phyloP scores from a whole-genome alignment of 1,139 yeast species.

The Pichia sp. region DNA sequence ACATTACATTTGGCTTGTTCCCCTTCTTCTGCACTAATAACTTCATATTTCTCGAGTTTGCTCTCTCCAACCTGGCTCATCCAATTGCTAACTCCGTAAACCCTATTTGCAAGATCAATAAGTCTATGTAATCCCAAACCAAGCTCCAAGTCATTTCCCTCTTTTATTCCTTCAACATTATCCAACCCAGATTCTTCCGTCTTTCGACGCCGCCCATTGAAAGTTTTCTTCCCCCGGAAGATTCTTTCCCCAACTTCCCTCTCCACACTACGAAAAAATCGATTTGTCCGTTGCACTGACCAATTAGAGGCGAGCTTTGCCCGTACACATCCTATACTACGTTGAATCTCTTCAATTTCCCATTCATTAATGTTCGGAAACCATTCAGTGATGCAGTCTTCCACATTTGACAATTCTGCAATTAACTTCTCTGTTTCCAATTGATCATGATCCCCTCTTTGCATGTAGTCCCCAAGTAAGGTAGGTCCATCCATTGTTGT shows the following conservation, averaged over 20 bases:
- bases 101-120: slow-evolving; percentile 54
- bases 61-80: slow-evolving; percentile 41
- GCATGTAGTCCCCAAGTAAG: background rate
- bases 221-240: background rate
- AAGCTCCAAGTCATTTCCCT: slow-evolving; percentile 3
- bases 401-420: background rate
- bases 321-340: slow-evolving; percentile 17
- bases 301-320: slow-evolving; percentile 27
- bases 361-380: slow-evolving; percentile 13
- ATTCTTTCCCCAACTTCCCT: background rate
- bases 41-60: slow-evolving; percentile 32
- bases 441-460: background rate
- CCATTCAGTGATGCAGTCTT: slow-evolving; percentile 4
- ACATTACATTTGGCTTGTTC: slow-evolving; percentile 16
- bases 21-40: slow-evolving; percentile 10
- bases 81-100: slow-evolving; percentile 71
- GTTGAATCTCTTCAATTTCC: slow-evolving; percentile 25
- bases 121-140: slow-evolving; percentile 32
- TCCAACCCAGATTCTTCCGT: background rate
- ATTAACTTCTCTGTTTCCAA: background rate
- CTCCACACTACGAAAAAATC: slow-evolving; percentile 5
- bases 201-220: background rate
- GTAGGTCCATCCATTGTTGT: background rate
- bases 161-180: background rate
- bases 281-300: slow-evolving; percentile 19